phyloP scores from a whole-genome alignment of 495 filamentous ascomycete species.

The Penicillium pancosmium region DNA sequence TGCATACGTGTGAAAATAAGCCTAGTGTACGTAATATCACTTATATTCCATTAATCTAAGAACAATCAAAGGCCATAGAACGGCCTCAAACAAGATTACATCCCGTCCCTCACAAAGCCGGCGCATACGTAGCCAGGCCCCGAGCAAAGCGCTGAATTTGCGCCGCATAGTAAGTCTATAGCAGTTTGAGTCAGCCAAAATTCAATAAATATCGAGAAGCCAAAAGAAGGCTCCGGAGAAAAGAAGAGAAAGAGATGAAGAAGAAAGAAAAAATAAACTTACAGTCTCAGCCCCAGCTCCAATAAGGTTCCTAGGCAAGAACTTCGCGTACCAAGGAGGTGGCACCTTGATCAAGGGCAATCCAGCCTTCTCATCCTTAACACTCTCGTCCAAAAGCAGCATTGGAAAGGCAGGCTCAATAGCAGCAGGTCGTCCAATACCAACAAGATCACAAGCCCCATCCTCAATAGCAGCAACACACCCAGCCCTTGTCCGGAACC shows the following conservation, averaged over 20 bases:
- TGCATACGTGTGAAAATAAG: not conserved
- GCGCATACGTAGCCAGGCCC: constrained; percentile 35
- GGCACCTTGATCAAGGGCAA: constrained; percentile 40
- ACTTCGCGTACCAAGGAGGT: constrained; percentile 32
- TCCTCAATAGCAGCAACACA: constrained; percentile 54
- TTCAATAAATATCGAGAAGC: too few relatives aligned
- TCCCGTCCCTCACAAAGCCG: constrained; percentile 18
- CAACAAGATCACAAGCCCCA: constrained; percentile 61
- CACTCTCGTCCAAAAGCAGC: constrained; percentile 53
- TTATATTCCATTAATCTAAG: too few relatives aligned
- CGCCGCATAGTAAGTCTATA: constrained; percentile 40
- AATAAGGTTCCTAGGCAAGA: constrained; percentile 40
- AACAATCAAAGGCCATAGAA: too few relatives aligned
- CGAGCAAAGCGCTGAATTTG: constrained; percentile 46
- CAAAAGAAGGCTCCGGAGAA: too few relatives aligned
- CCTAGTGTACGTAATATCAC: not conserved
- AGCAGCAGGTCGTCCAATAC: constrained; percentile 57
- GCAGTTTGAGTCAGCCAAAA: not conserved
- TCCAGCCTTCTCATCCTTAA: constrained; percentile 52
- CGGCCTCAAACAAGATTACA: too few relatives aligned
- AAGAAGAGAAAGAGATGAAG: not conserved
- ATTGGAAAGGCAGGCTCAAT: constrained; percentile 51
- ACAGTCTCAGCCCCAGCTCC: constrained; percentile 50
- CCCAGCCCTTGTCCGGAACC: constrained; percentile 57
- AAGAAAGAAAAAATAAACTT: constrained; percentile 25